These are phyloP conservation scores for Penicillium egyptiacum DNA, from an alignment of 495 filamentous ascomycete genomes.

Conservation along the genomic window DNA sequence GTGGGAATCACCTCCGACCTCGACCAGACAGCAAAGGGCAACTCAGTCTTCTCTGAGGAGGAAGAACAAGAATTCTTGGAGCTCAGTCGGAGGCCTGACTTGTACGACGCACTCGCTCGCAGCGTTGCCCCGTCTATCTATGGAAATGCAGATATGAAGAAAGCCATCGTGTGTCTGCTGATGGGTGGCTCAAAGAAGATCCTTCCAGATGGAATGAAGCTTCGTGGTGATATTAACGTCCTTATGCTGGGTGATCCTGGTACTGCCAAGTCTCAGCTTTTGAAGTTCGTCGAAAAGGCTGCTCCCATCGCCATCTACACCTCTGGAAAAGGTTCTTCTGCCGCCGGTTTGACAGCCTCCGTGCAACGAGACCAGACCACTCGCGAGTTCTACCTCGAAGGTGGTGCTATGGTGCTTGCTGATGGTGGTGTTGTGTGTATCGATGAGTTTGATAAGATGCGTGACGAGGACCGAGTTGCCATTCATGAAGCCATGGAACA, in stretches of 20 bases:
- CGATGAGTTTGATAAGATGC: constrained; percentile 99
- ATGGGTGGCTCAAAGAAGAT: constrained; percentile 99
- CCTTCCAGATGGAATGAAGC: constrained; percentile 95
- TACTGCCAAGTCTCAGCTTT: constrained; percentile 95
- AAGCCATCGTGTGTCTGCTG: constrained; percentile 93
- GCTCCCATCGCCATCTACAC: constrained; percentile 99
- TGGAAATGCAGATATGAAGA: constrained; percentile 95
- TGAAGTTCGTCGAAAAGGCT: constrained; percentile 97
- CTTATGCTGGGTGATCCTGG: constrained; percentile 95
- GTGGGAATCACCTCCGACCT: constrained; percentile 89
- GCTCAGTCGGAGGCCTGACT: constrained; percentile 83
- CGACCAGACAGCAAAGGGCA: constrained; percentile 86
- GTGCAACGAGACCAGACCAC: constrained; percentile 91
- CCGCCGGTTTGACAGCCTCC: constrained; percentile 96
- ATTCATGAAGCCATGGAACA: constrained; percentile 99
- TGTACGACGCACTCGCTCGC: constrained; percentile 85
- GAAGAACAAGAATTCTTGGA: constrained; percentile 98
- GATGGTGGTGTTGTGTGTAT: constrained; percentile 99
- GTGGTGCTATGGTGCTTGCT: constrained; percentile 97
- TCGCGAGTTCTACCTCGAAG: constrained; percentile 97
- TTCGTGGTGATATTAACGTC: constrained; percentile 98
- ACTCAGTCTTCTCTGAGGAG: constrained; percentile 83
- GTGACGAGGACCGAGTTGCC: constrained; percentile 96
- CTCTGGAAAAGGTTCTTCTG: constrained; percentile 97
- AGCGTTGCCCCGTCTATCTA: constrained; percentile 99